These are phyloP conservation scores for Noccaea bulbosa DNA, from an alignment of 345 rosid genomes.

Conservation along the genomic window DNA sequence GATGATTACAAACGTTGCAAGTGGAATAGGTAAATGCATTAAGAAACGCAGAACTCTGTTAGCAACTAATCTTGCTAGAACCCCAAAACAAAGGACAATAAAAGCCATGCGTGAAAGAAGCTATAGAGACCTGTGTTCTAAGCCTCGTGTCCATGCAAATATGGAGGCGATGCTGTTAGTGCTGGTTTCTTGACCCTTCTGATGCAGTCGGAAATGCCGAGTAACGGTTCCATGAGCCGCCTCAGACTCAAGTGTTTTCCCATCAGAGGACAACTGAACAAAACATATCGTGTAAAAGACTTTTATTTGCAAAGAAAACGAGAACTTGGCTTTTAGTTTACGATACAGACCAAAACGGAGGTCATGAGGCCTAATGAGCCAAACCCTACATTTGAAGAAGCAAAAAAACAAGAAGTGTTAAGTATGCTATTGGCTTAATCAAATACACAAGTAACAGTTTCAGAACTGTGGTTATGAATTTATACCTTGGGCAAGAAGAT, in stretches of 20 bases:
- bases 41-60: slow-evolving; percentile 12
- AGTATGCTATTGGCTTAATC: slow-evolving; percentile 7
- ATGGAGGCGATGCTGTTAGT: slow-evolving; percentile 97
- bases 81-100: slow-evolving; percentile 18
- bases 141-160: slow-evolving; percentile 95
- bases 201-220: slow-evolving; percentile 85
- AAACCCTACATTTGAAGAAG: slow-evolving; percentile 63
- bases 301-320: slow-evolving; percentile 2
- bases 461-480: background rate
- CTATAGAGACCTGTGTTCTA: slow-evolving; percentile 75
- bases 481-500: slow-evolving; percentile 96
- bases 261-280: slow-evolving; percentile 87
- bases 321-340: slow-evolving; percentile 7
- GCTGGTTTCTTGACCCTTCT: slow-evolving; percentile 97
- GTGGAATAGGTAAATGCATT: slow-evolving; percentile 5
- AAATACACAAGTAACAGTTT: background rate
- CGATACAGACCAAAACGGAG: slow-evolving; percentile 79
- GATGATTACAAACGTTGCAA: slow-evolving; percentile 11
- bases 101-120: slow-evolving; percentile 7
- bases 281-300: slow-evolving; percentile 25
- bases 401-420: slow-evolving; percentile 16
- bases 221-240: slow-evolving; percentile 99
- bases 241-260: slow-evolving; percentile 93
- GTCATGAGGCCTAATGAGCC: slow-evolving; percentile 98
- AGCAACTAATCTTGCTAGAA: background rate